Conservation (phyloP, 1,284 basidiomycete genomes). For the Fistulinella staudtii region DNA sequence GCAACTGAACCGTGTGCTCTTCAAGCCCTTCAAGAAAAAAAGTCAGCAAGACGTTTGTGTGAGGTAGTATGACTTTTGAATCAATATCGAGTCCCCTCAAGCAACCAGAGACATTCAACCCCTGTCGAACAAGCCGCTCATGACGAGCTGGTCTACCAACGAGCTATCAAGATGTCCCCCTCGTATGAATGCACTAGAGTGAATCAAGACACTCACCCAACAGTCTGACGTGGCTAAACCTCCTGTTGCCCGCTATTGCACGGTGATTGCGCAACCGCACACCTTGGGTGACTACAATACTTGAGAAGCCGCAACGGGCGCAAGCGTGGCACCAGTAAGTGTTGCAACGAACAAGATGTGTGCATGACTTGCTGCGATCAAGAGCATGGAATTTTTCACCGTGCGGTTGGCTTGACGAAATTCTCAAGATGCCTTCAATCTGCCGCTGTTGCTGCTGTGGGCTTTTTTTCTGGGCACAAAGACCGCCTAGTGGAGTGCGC, state of each 20-base stretch:
- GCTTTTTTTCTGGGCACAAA: conserved; percentile 2
- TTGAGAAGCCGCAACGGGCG: conserved; percentile 10
- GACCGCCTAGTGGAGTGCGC: conserved; percentile 1
- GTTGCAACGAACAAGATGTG: conserved; percentile 18
- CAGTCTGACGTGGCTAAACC: conserved; percentile 17
- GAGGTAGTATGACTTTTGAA: conserved; percentile 25
- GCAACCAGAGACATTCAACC: conserved; percentile 5
- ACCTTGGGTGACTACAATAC: conserved; percentile 11
- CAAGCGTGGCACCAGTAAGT: conserved; percentile 23
- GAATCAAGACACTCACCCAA: conserved; percentile 31
- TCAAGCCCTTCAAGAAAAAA: conserved; percentile 26
- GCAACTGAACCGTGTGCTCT: conserved; percentile 29
- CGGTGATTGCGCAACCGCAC: conserved; percentile 1
- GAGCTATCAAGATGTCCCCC: conserved; percentile 19
- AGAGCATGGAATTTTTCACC: conserved; percentile 28
- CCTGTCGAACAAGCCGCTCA: neutral
- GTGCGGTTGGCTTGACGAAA: conserved; percentile 13
- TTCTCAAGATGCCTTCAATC: conserved; percentile 6
- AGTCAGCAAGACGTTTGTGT: conserved; percentile 27
- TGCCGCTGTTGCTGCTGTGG: too few species aligned
- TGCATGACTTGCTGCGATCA: conserved; percentile 23
- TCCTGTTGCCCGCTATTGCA: neutral
- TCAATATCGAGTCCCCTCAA: conserved; percentile 12
- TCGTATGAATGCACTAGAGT: conserved; percentile 25
- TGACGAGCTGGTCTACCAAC: conserved; percentile 2